Percentiles rank a stretch among this genome's conserved stretches.
phyloP scores from a whole-genome alignment of 306 rosid species.

The Corylus americana region DNA sequence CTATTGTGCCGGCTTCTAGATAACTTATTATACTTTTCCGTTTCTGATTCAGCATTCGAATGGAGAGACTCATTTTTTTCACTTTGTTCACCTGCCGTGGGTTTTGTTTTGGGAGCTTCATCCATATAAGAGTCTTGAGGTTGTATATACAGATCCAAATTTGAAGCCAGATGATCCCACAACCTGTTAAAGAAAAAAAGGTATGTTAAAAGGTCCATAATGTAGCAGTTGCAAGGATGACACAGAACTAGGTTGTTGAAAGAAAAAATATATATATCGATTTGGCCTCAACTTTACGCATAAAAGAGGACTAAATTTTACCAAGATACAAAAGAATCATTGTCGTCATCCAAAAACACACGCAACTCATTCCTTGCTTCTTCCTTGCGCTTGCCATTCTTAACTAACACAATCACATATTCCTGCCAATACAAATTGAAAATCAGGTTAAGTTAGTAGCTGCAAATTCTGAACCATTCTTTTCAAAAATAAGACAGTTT shows the following conservation, averaged over 20 bases:
- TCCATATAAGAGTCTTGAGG: slow-evolving; percentile 43
- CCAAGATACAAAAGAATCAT: slow-evolving; percentile 89
- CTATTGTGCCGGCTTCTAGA: slow-evolving; percentile 64
- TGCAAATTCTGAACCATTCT: not conserved
- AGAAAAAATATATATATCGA: slow-evolving; percentile 2
- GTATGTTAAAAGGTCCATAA: slow-evolving; percentile 15
- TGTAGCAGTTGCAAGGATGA: not conserved
- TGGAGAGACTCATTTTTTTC: slow-evolving; percentile 39
- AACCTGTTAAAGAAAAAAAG: slow-evolving; percentile 54
- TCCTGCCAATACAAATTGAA: slow-evolving; percentile 57
- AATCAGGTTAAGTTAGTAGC: slow-evolving; percentile 23
- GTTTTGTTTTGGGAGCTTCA: slow-evolving; percentile 49
- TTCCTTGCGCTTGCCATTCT: slow-evolving; percentile 86
- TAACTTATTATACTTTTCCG: slow-evolving; percentile 44
- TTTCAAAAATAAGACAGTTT: not conserved
- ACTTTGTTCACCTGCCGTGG: slow-evolving; percentile 39
- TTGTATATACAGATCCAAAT: slow-evolving; percentile 56
- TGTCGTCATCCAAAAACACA: slow-evolving; percentile 88
- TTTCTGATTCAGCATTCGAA: slow-evolving; percentile 57
- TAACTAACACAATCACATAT: slow-evolving; percentile 85
- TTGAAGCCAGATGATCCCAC: slow-evolving; percentile 87
- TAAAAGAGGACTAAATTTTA: slow-evolving; percentile 36
- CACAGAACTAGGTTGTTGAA: slow-evolving; percentile 7
- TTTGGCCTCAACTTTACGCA: slow-evolving; percentile 7
- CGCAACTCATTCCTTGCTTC: slow-evolving; percentile 77